Base-by-base conservation (phyloP, 2,329 filamentous ascomycete genomes). In the Cladosporium phlei region DNA sequence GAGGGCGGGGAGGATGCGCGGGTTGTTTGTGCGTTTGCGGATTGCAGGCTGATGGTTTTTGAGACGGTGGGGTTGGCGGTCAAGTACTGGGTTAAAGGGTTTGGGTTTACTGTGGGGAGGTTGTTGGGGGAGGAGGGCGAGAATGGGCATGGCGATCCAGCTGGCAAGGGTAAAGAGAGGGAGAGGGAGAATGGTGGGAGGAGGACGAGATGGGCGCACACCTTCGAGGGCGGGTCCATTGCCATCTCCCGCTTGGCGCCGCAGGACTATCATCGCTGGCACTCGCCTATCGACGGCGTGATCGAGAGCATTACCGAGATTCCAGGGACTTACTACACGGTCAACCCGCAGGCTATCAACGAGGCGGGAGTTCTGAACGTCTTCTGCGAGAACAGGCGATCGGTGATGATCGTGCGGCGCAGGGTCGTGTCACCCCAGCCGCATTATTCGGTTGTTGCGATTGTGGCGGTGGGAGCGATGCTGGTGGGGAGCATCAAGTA, bases 401-500 rank as follows among this genome's bases (percentile, higher is more conserved):
- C 57, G 3, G 66, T 71, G 24, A 70, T 70, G 68, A 47, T 63
- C 28, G 38, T 70, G 21, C 52, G 59, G 22, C 59, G 67, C 2
- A 47, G 44, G 1, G 52, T 48, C 1, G 66, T 61, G 1, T 58
- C 59, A 1, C n/a, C n/a, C n/a, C n/a, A n/a, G n/a, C n/a, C n/a
- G n/a, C n/a, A n/a, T n/a, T n/a, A n/a, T n/a, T 48, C 53, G 8
- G 58, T 53, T 0, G 55, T 71, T 12, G 66, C 64, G 0, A 50
- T 71, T 20, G 54, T 71, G 12, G 69, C 69, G 3, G 67, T 71
- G 2, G 69, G 69, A 7, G 69, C 69, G 2, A 71, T 71, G 69
- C 57, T 71, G 19, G 69, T 71, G 1, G 69, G 69, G 2, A 66
- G 60, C 17, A 69, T 71, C 50, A 62, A 61, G 34, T 70, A 70